Evolutionary conservation across 2,329 filamentous ascomycete genomes (phyloP).

Genomic region (Albifimbria verrucaria): DNA sequence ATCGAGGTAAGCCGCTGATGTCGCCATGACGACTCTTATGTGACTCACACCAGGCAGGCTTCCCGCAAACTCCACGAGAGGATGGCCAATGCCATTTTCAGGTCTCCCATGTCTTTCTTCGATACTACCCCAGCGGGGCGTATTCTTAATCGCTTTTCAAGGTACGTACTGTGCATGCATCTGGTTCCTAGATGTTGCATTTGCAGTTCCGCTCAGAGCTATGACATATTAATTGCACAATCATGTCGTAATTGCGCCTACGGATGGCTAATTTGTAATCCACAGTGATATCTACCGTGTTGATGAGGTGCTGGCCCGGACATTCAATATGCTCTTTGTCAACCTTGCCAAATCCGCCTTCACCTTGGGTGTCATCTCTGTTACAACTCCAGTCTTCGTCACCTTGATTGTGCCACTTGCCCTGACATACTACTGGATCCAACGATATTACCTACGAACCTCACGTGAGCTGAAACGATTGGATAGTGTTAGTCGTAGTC

Average conservation of each 20-base stretch:
- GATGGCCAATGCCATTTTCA: slow-evolving; percentile 96
- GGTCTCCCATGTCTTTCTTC: slow-evolving; percentile 98
- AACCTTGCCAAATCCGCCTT: slow-evolving; percentile 74
- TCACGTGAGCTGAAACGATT: slow-evolving; percentile 95
- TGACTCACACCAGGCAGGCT: slow-evolving; percentile 49
- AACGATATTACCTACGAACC: slow-evolving; percentile 93
- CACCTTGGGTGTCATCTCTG: slow-evolving; percentile 81
- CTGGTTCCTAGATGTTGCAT: too few species aligned
- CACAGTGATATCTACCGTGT: slow-evolving; percentile 72
- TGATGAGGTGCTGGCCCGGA: slow-evolving; percentile 90
- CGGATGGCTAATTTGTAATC: too few species aligned
- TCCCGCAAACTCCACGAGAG: slow-evolving; percentile 94
- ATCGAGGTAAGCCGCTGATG: slow-evolving; percentile 68
- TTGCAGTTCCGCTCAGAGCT: too few species aligned
- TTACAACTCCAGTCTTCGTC: slow-evolving; percentile 76
- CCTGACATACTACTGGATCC: slow-evolving; percentile 84
- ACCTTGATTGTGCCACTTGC: slow-evolving; percentile 77
- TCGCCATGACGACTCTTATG: background rate
- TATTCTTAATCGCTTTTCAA: slow-evolving; percentile 94
- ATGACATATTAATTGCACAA: too few species aligned
- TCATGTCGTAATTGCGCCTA: too few species aligned
- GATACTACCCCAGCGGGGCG: slow-evolving; percentile 96
- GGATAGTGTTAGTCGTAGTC: slow-evolving; percentile 91
- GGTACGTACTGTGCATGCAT: slow-evolving; percentile 49
- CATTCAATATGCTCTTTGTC: slow-evolving; percentile 94